Conservation (phyloP, 176 grass and related monocot species). For the Bothriochloa decipiens region DNA sequence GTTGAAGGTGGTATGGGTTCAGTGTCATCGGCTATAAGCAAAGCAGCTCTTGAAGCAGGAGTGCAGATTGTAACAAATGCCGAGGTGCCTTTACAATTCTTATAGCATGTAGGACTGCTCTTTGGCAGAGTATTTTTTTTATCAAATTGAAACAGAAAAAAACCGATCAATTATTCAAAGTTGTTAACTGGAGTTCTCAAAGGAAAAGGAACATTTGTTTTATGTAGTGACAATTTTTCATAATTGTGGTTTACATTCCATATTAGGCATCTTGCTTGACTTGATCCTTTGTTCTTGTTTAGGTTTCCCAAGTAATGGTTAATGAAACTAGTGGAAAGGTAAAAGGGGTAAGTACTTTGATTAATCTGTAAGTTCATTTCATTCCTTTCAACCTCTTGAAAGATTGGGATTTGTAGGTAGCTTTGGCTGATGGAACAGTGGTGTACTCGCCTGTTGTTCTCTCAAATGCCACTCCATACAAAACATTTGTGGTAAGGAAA, state of each 20-base stretch:
- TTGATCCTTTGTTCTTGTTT: conserved; percentile 45
- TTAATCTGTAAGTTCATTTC: conserved; percentile 30
- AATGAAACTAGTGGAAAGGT: conserved; percentile 61
- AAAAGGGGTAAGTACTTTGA: conserved; percentile 68
- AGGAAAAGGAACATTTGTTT: neutral
- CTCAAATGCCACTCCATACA: conserved; percentile 94
- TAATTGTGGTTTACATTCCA: neutral
- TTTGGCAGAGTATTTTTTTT: conserved; percentile 19
- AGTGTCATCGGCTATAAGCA: conserved; percentile 91
- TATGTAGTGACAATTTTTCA: neutral
- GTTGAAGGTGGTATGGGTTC: conserved; percentile 98
- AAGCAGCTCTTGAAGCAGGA: conserved; percentile 93
- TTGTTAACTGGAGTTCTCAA: neutral
- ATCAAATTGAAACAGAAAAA: neutral
- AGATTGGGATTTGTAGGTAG: conserved; percentile 60
- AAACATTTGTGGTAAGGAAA: conserved; percentile 86
- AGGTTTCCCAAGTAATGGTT: conserved; percentile 81
- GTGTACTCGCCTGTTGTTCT: conserved; percentile 78
- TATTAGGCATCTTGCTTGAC: conserved; percentile 48
- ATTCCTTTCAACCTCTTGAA: conserved; percentile 29
- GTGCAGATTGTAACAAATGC: conserved; percentile 85
- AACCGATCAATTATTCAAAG: neutral
- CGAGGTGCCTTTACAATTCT: conserved; percentile 63
- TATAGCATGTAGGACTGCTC: conserved; percentile 8
- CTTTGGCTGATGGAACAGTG: conserved; percentile 87